These are phyloP conservation scores for Penicillium chermesinum DNA, from an alignment of 495 filamentous ascomycete species.

Conservation along the genomic window DNA sequence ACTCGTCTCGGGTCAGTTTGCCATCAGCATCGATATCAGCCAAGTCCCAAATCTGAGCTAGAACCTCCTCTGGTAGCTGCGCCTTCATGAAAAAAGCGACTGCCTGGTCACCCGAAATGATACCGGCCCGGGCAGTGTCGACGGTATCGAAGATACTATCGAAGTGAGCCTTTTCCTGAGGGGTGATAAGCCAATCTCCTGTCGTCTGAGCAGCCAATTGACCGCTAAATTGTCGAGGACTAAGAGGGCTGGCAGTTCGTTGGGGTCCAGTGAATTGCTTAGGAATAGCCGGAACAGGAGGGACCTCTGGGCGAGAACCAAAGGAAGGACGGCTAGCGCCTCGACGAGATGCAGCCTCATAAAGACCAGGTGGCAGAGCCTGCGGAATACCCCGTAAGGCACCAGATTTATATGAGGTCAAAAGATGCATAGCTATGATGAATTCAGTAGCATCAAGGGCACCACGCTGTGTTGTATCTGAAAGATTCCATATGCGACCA, in stretches of 20 bases:
- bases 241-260: conserved; percentile 68
- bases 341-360: conserved; percentile 82
- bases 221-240: conserved; percentile 45
- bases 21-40: conserved; percentile 91
- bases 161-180: conserved; percentile 79
- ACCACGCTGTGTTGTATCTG: conserved; percentile 88
- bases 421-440: conserved; percentile 95
- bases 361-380: conserved; percentile 78
- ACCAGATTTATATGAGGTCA: conserved; percentile 84
- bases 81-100: conserved; percentile 92
- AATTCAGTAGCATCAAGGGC: conserved; percentile 88
- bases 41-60: conserved; percentile 97
- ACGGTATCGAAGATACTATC: conserved; percentile 78
- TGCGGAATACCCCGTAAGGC: conserved; percentile 72
- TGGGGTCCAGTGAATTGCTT: conserved; percentile 66
- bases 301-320: conserved; percentile 41
- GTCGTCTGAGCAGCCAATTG: conserved; percentile 57
- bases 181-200: conserved; percentile 77
- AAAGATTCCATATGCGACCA: conserved; percentile 89
- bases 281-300: conserved; percentile 56
- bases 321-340: conserved; percentile 45
- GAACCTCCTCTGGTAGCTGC: conserved; percentile 76
- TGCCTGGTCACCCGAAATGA: conserved; percentile 91
- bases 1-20: conserved; percentile 78
- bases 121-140: conserved; percentile 71